These are phyloP conservation scores for Tuber calosporum DNA, from an alignment of 495 filamentous ascomycete genomes.

Conservation along the genomic window DNA sequence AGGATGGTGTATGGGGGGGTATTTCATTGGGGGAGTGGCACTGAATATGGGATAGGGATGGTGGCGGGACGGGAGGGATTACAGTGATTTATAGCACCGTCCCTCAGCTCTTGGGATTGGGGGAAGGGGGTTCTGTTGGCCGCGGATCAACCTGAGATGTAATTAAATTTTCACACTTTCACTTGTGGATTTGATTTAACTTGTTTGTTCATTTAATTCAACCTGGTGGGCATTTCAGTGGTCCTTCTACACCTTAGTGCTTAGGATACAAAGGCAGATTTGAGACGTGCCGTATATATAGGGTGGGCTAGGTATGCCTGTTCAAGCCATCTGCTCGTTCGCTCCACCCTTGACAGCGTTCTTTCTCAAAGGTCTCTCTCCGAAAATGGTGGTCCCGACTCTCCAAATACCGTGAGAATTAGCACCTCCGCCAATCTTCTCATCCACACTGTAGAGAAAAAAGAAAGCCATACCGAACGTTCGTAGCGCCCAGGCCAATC, in stretches of 20 bases:
- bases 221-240: background rate
- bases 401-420: slow-evolving; percentile 41
- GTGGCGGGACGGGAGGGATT: background rate
- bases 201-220: background rate
- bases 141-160: background rate
- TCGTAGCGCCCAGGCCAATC: slow-evolving; percentile 70
- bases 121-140: background rate
- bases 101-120: background rate
- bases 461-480: slow-evolving; percentile 52
- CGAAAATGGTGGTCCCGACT: slow-evolving; percentile 92
- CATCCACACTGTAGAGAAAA: background rate
- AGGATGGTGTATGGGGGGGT: background rate
- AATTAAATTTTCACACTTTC: background rate
- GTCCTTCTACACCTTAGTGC: background rate
- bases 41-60: background rate
- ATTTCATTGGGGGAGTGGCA: background rate
- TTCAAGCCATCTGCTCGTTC: background rate
- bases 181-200: background rate
- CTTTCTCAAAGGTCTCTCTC: slow-evolving; percentile 61
- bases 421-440: background rate
- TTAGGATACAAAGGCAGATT: background rate
- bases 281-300: background rate
- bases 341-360: slow-evolving; percentile 8
- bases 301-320: background rate
- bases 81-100: background rate